These are phyloP conservation scores for Talaromyces sp. DNA, from an alignment of 2,329 filamentous ascomycete species.

Conservation along the genomic window DNA sequence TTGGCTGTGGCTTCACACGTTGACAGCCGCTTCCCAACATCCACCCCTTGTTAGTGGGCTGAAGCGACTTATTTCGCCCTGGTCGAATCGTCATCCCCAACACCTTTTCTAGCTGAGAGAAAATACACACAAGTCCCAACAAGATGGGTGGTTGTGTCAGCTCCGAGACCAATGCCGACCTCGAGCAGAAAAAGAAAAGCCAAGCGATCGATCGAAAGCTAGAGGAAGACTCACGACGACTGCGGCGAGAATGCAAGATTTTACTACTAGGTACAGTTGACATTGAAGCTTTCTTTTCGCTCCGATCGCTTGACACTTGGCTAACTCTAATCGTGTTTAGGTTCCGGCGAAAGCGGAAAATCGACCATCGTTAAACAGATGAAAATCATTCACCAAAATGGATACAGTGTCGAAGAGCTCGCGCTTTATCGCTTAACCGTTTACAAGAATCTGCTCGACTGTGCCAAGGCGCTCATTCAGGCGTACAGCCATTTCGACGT, in stretches of 20 bases:
- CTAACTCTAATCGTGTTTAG: constrained; percentile 42
- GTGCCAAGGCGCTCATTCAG: constrained; percentile 84
- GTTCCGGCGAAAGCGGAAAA: constrained; percentile 96
- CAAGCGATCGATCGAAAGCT: constrained; percentile 90
- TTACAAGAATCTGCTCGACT: constrained; percentile 97
- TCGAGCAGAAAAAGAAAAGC: constrained; percentile 91
- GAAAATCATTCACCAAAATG: constrained; percentile 99
- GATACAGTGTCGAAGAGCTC: constrained; percentile 90
- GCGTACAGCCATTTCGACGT: constrained; percentile 92
- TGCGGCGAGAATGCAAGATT: constrained; percentile 98
- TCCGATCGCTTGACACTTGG: not conserved
- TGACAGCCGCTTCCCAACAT: not conserved
- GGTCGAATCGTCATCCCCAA: not conserved
- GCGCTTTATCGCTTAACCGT: constrained; percentile 92
- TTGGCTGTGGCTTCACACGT: not conserved
- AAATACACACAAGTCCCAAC: not conserved
- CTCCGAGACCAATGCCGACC: constrained; percentile 70
- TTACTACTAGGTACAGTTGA: constrained; percentile 70
- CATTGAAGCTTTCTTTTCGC: not conserved
- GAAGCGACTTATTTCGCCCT: not conserved
- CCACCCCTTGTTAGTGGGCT: not conserved
- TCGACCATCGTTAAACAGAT: constrained; percentile 99
- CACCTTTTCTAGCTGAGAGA: not conserved
- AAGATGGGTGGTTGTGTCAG: constrained; percentile 92
- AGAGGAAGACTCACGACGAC: constrained; percentile 86